Base-by-base conservation (phyloP, 2,329 filamentous ascomycete genomes). In the Colletotrichum euphorbiae region DNA sequence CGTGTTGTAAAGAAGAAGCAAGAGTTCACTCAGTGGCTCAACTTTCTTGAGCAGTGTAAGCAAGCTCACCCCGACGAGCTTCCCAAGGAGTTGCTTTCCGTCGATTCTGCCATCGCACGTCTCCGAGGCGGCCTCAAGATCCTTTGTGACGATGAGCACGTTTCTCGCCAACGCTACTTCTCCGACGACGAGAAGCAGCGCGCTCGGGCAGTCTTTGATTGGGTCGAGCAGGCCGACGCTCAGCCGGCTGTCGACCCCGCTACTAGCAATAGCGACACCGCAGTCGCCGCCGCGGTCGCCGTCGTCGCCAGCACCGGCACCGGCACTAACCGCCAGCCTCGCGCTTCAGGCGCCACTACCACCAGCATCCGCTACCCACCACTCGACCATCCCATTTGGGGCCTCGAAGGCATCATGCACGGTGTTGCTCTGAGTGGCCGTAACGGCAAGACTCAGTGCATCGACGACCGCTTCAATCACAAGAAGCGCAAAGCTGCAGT, bases 361-460 rank as follows among this genome's bases (percentile, higher is more conserved):
- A 31, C 28, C 48, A n/a, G 21, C n/a, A 15, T 54, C 9, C 51
- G 51, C n/a, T 19, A 21, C 24, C 51, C 51, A 9, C 17, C 17
- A 17, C 9, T 2, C 31, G 3, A 12, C 13, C 51, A 54, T 36
- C 51, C 51, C 7, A 36, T 54, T 33, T 54, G 51, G 51, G 51
- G 51, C 17, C 6, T 17, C 19, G 11, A 17, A 1, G 31, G 51
- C 31, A 54, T 54, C 31, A 54, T 54, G 51, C 51, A 54, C 3
- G 51, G 51, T n/a, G 33, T 54, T n/a, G 51, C 51, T 15, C 51
- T 54, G 6, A 54, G 31, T 8, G 51, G 51, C 51, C 31, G n/a
- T 31, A 36, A 54, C 4, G 51, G 33, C n/a, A 54, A 54, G 13
- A 54, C 31, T 1, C 51, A 12, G 17, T 54, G 51, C 9, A 11